Evolutionary conservation across 192 early-diverging fungal species (phyloP).

Genomic region (Cetraspora pellucida): DNA sequence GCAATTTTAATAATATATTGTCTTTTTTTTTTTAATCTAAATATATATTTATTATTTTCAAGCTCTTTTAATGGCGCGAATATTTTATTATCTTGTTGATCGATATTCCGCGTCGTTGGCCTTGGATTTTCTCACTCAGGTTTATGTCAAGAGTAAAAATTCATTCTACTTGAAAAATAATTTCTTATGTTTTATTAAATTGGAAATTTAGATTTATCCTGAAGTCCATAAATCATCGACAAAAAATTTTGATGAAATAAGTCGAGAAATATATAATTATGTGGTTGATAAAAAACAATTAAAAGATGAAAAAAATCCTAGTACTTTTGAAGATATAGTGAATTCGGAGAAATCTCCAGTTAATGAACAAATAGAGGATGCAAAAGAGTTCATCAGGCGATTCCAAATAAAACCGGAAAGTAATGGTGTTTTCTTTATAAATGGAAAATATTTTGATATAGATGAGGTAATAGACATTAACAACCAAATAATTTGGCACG

Average conservation of each 20-base stretch:
- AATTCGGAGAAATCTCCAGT: neutral
- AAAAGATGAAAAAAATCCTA: neutral
- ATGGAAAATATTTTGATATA: conserved; percentile 75
- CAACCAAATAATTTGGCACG: neutral
- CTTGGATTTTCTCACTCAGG: conserved; percentile 44
- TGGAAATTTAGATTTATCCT: neutral
- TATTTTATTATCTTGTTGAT: conserved; percentile 41
- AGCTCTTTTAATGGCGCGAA: conserved; percentile 48
- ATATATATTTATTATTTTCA: neutral
- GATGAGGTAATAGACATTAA: conserved; percentile 44
- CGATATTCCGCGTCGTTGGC: conserved; percentile 36
- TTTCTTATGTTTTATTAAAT: neutral
- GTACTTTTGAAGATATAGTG: conserved; percentile 12
- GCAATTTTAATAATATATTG: conserved; percentile 38
- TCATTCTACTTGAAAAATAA: neutral
- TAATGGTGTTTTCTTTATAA: conserved; percentile 68
- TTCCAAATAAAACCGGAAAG: conserved; percentile 34
- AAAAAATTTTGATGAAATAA: neutral
- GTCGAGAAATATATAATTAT: neutral
- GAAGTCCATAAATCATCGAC: neutral
- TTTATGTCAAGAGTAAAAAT: conserved; percentile 12
- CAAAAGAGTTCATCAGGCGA: neutral
- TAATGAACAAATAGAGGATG: conserved; percentile 1
- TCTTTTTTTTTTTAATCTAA: neutral
- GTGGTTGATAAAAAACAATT: neutral